phyloP scores from a whole-genome alignment of 345 rosid species.

The Eucalyptus regnans region DNA sequence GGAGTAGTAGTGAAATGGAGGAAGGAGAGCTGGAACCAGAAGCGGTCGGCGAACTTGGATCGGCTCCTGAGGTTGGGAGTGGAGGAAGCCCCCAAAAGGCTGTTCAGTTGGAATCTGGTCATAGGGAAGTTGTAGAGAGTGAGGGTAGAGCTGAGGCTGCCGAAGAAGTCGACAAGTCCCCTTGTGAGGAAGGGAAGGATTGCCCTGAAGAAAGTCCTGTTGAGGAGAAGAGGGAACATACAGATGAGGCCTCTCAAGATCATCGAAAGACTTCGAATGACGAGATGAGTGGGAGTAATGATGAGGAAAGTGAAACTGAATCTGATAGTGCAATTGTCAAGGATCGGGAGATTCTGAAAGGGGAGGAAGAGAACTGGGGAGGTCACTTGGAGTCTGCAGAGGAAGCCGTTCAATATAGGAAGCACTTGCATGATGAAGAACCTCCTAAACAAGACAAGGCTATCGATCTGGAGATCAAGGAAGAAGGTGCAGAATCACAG shows the following conservation, averaged over 20 bases:
- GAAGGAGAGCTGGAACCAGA: slow-evolving; percentile 98
- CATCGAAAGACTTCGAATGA: slow-evolving; percentile 9
- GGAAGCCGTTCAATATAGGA: slow-evolving; percentile 13
- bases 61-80: neutral
- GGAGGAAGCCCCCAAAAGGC: slow-evolving; percentile 1
- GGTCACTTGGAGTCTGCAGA: slow-evolving; percentile 8
- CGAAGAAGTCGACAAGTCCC: slow-evolving; percentile 3
- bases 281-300: neutral
- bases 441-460: slow-evolving; percentile 13
- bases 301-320: slow-evolving; percentile 1
- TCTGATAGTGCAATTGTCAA: slow-evolving; percentile 1
- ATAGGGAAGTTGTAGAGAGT: slow-evolving; percentile 1
- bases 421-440: slow-evolving; percentile 10
- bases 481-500: slow-evolving; percentile 14
- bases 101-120: slow-evolving; percentile 8
- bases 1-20: slow-evolving; percentile 87
- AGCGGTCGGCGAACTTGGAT: slow-evolving; percentile 1
- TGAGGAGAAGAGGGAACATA: slow-evolving; percentile 9
- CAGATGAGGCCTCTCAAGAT: slow-evolving; percentile 15
- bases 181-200: neutral
- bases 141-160: neutral
- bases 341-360: slow-evolving; percentile 2
- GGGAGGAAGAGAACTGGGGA: slow-evolving; percentile 10
- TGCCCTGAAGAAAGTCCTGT: slow-evolving; percentile 1
- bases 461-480: slow-evolving; percentile 27